Percentiles rank a stretch among this genome's conserved stretches.
Evolutionary conservation across 148 eudicot genomes (phyloP).

Genomic region (Fagopyrum homotropicum): DNA sequence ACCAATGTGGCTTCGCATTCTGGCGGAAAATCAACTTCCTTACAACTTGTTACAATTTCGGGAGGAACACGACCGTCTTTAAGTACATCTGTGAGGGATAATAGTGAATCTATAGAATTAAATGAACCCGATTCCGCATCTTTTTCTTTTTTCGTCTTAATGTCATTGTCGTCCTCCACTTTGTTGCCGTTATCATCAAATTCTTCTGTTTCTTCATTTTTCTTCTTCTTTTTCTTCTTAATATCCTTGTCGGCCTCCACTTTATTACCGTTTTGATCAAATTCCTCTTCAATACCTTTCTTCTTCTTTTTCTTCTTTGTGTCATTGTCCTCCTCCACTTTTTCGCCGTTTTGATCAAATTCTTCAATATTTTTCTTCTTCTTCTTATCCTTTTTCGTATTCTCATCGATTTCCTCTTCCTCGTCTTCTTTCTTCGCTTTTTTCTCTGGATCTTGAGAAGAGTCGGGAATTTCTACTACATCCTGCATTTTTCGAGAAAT

Average conservation of each 20-base stretch:
- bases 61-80: neutral
- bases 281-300: neutral
- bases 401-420: neutral
- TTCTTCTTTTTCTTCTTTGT: neutral
- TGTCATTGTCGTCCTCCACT: neutral
- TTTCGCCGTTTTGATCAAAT: no score
- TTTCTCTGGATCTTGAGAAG: no score
- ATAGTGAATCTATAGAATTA: neutral
- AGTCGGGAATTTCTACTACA: neutral
- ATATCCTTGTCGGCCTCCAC: neutral
- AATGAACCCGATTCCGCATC: neutral
- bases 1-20: neutral
- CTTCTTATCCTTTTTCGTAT: neutral
- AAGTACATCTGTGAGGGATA: neutral
- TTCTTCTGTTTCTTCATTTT: neutral
- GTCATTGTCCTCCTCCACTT: neutral
- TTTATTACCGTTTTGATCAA: no score
- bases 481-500: neutral
- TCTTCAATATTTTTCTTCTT: neutral
- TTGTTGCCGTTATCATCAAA: neutral
- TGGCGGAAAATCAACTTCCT: neutral
- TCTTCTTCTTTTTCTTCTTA: neutral
- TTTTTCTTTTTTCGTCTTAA: neutral
- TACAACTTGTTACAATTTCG: neutral
- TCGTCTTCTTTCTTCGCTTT: neutral